phyloP scores from a whole-genome alignment of 352 stramenopile species.

The Pythium monospermum region DNA sequence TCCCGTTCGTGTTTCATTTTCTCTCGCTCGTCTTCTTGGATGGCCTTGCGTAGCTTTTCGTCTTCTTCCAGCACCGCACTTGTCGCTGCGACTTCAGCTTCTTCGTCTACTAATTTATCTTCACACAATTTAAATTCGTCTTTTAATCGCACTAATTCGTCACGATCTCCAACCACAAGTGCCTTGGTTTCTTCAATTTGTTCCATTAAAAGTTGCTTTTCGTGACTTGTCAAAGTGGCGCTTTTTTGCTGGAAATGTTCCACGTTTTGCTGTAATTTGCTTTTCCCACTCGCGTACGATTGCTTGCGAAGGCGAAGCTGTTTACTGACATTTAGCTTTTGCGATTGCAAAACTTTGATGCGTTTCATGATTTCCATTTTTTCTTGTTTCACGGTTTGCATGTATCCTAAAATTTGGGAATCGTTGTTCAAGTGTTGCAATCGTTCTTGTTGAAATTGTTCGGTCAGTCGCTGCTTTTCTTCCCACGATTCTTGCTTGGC shows the following conservation, averaged over 20 bases:
- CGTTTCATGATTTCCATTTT: conserved; percentile 90
- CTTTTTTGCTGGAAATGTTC: conserved; percentile 64
- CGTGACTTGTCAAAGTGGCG: conserved; percentile 25
- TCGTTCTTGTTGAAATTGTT: conserved; percentile 84
- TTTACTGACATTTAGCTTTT: conserved; percentile 72
- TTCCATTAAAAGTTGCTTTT: conserved; percentile 60
- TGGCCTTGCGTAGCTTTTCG: conserved; percentile 66
- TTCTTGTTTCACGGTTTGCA: conserved; percentile 89
- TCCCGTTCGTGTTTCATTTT: conserved; percentile 77
- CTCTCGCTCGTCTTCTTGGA: conserved; percentile 77
- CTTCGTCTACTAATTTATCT: conserved; percentile 60
- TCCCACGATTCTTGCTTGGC: conserved; percentile 90
- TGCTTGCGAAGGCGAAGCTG: conserved; percentile 70
- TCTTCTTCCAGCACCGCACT: conserved; percentile 73
- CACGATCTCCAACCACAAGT: conserved; percentile 53
- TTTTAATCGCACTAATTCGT: conserved; percentile 50
- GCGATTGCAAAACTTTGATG: conserved; percentile 80
- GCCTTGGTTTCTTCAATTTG: conserved; percentile 55
- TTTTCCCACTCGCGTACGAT: conserved; percentile 68
- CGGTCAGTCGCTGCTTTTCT: conserved; percentile 81
- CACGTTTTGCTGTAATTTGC: conserved; percentile 68
- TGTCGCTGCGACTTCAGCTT: conserved; percentile 67
- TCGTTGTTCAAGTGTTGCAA: conserved; percentile 81
- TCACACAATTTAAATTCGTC: conserved; percentile 60
- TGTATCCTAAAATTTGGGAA: conserved; percentile 79